These are phyloP conservation scores for Fomes fomentarius DNA, from an alignment of 1,284 basidiomycete genomes.

Conservation along the genomic window DNA sequence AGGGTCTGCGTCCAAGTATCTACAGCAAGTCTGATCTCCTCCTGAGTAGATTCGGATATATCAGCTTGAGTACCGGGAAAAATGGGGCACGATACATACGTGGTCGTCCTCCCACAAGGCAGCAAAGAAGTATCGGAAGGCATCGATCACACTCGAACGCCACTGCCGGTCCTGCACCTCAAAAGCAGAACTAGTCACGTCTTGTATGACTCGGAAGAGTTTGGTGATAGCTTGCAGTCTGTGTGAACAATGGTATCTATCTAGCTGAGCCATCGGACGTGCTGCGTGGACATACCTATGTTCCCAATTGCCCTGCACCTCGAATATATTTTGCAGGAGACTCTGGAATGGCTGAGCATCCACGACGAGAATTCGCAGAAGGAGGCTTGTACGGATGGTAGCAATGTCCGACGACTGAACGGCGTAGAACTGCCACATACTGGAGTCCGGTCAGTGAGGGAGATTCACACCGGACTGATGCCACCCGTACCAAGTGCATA, in stretches of 20 bases:
- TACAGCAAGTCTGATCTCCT: constrained; percentile 62
- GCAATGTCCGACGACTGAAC: constrained; percentile 57
- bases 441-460: constrained; percentile 29
- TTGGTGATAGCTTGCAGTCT: constrained; percentile 46
- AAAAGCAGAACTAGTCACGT: constrained; percentile 63
- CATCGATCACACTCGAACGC: constrained; percentile 57
- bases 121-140: constrained; percentile 65
- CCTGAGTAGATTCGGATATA: constrained; percentile 41
- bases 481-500: constrained; percentile 59
- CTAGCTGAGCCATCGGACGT: neutral
- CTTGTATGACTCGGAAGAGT: constrained; percentile 65
- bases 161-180: constrained; percentile 66
- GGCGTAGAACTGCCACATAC: constrained; percentile 69
- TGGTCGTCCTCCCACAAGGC: constrained; percentile 64
- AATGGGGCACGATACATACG: no score
- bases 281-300: constrained; percentile 38
- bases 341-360: constrained; percentile 62
- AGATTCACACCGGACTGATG: neutral
- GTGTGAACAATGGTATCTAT: neutral
- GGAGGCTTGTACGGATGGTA: constrained; percentile 51
- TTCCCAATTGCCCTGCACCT: constrained; percentile 46
- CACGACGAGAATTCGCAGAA: constrained; percentile 63
- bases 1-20: constrained; percentile 61
- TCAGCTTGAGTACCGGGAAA: no score
- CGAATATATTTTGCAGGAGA: constrained; percentile 45